Conservation (phyloP, 495 filamentous ascomycete genomes). For the Penicillium soppii region DNA sequence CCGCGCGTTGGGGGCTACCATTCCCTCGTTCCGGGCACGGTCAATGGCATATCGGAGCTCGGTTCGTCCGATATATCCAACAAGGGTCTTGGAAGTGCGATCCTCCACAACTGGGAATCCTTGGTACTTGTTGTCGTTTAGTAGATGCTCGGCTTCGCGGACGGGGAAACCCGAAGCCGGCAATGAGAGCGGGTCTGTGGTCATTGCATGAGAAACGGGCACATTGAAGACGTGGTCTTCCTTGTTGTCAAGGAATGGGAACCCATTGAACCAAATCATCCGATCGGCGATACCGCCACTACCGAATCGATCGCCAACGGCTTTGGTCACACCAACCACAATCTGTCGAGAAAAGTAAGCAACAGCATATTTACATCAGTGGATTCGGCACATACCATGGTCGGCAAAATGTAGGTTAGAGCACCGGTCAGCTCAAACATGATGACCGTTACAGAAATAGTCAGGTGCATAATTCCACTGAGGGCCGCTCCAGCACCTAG, state of each 20-base stretch:
- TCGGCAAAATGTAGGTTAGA: slow-evolving; percentile 95
- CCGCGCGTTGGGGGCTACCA: slow-evolving; percentile 63
- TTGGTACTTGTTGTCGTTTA: slow-evolving; percentile 83
- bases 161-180: slow-evolving; percentile 75
- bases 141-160: slow-evolving; percentile 68
- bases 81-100: slow-evolving; percentile 61
- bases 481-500: slow-evolving; percentile 90
- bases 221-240: slow-evolving; percentile 98
- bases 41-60: slow-evolving; percentile 93
- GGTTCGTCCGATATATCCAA: slow-evolving; percentile 94
- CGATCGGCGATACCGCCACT: slow-evolving; percentile 97
- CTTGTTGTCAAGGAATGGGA: slow-evolving; percentile 96
- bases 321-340: slow-evolving; percentile 95
- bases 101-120: slow-evolving; percentile 93
- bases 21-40: slow-evolving; percentile 72
- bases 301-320: slow-evolving; percentile 84
- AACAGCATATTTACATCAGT: neutral
- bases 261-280: slow-evolving; percentile 99
- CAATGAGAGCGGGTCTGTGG: slow-evolving; percentile 67
- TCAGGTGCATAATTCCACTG: slow-evolving; percentile 98
- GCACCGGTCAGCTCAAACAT: too few relatives aligned
- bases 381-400: slow-evolving; percentile 61
- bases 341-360: slow-evolving; percentile 54
- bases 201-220: slow-evolving; percentile 92
- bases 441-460: slow-evolving; percentile 93